Conservation (phyloP, 176 grass and related monocot genomes). For the Carex scoparia region DNA sequence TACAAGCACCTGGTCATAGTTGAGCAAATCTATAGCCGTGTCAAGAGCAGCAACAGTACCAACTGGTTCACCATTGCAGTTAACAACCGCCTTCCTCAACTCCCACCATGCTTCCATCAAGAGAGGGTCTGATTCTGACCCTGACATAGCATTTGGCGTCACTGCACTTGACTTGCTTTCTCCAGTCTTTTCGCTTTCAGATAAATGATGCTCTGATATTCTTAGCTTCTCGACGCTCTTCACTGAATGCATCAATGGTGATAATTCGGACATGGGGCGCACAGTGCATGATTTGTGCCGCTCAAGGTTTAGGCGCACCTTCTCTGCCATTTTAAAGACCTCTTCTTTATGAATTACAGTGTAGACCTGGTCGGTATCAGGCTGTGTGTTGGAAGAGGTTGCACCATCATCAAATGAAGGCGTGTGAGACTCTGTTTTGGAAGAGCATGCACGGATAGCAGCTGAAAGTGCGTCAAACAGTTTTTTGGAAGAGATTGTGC, state of each 20-base stretch:
- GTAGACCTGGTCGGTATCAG: neutral
- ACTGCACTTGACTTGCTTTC: conserved; percentile 4
- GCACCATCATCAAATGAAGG: neutral
- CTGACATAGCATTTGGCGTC: conserved; percentile 27
- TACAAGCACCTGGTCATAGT: conserved; percentile 85
- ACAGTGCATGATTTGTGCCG: conserved; percentile 53
- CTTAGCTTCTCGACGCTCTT: conserved; percentile 25
- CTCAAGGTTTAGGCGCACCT: conserved; percentile 38
- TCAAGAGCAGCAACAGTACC: conserved; percentile 85
- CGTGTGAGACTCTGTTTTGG: neutral
- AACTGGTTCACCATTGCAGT: conserved; percentile 60
- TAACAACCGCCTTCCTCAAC: conserved; percentile 53
- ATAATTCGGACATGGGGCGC: conserved; percentile 28
- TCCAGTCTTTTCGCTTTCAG: neutral
- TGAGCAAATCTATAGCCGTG: conserved; percentile 60
- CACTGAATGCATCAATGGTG: conserved; percentile 2
- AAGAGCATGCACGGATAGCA: too few species aligned
- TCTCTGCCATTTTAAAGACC: conserved; percentile 38
- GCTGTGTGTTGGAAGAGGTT: neutral
- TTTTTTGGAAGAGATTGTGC: neutral
- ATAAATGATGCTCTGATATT: conserved; percentile 18
- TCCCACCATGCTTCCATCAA: conserved; percentile 77
- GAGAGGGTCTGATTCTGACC: conserved; percentile 30
- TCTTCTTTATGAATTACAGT: conserved; percentile 17
- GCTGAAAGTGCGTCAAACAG: neutral